Percentiles rank a stretch among this genome's conserved stretches.
Conservation (phyloP, 306 rosid species). For the Dalbergia cultrata region DNA sequence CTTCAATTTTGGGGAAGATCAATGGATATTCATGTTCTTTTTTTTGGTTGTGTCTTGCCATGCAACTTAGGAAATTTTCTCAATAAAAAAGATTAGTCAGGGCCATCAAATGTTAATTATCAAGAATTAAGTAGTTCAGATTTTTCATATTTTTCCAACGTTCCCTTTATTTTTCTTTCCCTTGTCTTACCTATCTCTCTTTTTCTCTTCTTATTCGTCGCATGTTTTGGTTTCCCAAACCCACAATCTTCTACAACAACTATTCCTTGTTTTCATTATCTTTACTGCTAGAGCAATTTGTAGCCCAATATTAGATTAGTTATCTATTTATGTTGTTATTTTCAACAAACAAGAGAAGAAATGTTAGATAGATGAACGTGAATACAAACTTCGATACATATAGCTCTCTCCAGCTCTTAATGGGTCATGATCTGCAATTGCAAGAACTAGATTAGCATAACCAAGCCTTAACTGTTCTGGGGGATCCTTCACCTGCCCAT, state of each 20-base stretch:
- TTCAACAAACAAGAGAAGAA: slow-evolving; percentile 28
- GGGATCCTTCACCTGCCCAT: slow-evolving; percentile 98
- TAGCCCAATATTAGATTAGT: slow-evolving; percentile 10
- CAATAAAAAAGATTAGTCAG: background rate
- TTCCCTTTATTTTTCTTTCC: slow-evolving; percentile 6
- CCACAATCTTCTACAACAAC: slow-evolving; percentile 34
- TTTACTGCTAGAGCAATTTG: background rate
- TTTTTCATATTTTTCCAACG: slow-evolving; percentile 10
- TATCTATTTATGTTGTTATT: slow-evolving; percentile 33
- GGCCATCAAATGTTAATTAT: slow-evolving; percentile 20
- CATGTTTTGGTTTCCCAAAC: background rate
- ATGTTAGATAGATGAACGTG: background rate
- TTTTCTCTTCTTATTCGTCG: background rate
- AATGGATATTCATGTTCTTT: slow-evolving; percentile 27
- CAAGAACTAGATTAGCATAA: slow-evolving; percentile 89
- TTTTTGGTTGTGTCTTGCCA: background rate
- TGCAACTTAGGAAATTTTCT: slow-evolving; percentile 7
- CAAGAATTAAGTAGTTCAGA: slow-evolving; percentile 36
- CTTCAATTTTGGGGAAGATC: slow-evolving; percentile 9
- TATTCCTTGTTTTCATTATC: slow-evolving; percentile 27
- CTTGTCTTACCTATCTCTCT: background rate
- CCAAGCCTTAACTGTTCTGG: slow-evolving; percentile 91
- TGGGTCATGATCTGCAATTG: slow-evolving; percentile 81
- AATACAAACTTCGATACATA: slow-evolving; percentile 61
- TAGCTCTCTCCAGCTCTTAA: slow-evolving; percentile 76